These are phyloP conservation scores for Andrographis paniculata DNA, from an alignment of 305 asterid species.

Conservation along the genomic window DNA sequence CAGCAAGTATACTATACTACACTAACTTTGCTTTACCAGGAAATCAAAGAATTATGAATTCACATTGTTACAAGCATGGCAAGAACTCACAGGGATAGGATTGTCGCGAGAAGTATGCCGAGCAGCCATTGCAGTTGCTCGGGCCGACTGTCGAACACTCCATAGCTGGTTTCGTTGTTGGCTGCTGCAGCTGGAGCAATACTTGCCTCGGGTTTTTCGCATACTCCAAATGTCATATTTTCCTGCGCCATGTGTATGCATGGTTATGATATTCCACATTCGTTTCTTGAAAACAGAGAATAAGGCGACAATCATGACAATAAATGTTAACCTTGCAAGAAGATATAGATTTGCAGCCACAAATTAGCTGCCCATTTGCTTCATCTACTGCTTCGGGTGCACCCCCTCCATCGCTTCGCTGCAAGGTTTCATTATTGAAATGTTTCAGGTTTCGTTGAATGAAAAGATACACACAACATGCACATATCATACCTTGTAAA, in stretches of 20 bases:
- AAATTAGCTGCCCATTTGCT: constrained; percentile 68
- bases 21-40: background rate
- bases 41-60: background rate
- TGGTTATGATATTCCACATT: background rate
- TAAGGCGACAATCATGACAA: background rate
- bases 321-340: constrained; percentile 54
- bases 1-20: too few species aligned
- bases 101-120: constrained; percentile 13
- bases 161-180: constrained; percentile 30
- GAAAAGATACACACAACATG: background rate
- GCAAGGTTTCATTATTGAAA: constrained; percentile 18
- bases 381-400: constrained; percentile 70
- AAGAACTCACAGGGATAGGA: constrained; percentile 25
- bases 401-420: constrained; percentile 99
- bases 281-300: too few species aligned
- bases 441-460: too few species aligned
- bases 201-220: constrained; percentile 48
- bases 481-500: constrained; percentile 50
- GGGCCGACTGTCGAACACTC: constrained; percentile 23
- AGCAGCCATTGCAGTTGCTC: constrained; percentile 31
- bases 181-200: constrained; percentile 26
- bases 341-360: constrained; percentile 69
- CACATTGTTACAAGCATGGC: background rate
- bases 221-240: constrained; percentile 53
- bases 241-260: constrained; percentile 29